Percentiles rank a stretch among this genome's conserved stretches.
These are phyloP conservation scores for Luvunga scandens DNA, from an alignment of 345 rosid species.

Conservation along the genomic window DNA sequence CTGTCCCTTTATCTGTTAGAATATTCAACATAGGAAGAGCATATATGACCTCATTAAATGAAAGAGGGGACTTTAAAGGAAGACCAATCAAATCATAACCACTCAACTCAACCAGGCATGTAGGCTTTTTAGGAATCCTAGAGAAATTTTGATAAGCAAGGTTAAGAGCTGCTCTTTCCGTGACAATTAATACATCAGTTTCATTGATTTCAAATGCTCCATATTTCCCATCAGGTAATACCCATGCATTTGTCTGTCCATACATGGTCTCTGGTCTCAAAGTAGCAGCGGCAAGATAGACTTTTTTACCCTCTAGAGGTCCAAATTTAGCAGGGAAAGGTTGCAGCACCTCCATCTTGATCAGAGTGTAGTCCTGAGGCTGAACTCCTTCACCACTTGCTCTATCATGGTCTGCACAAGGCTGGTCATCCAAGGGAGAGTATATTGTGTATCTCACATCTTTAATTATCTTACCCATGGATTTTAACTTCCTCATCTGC, in stretches of 20 bases:
- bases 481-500: slow-evolving; percentile 87
- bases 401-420: slow-evolving; percentile 95
- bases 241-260: slow-evolving; percentile 98
- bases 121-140: slow-evolving; percentile 61
- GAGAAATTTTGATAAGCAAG: slow-evolving; percentile 88
- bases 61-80: slow-evolving; percentile 70
- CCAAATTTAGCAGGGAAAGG: slow-evolving; percentile 71
- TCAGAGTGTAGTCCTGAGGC: slow-evolving; percentile 91
- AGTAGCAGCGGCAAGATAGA: slow-evolving; percentile 84
- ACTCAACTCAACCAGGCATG: slow-evolving; percentile 75
- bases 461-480: slow-evolving; percentile 86
- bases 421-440: slow-evolving; percentile 95
- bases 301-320: slow-evolving; percentile 66
- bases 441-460: slow-evolving; percentile 77
- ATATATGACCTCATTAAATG: slow-evolving; percentile 64
- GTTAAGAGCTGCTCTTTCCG: slow-evolving; percentile 80
- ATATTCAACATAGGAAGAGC: slow-evolving; percentile 94
- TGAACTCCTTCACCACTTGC: slow-evolving; percentile 94
- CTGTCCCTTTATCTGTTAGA: slow-evolving; percentile 93
- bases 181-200: slow-evolving; percentile 66
- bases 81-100: slow-evolving; percentile 91
- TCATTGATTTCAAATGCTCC: slow-evolving; percentile 91
- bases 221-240: slow-evolving; percentile 86
- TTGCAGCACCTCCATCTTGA: slow-evolving; percentile 77
- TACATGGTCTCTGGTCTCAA: slow-evolving; percentile 98